These are phyloP conservation scores for Quercus lobata DNA, from an alignment of 331 rosid species.

Conservation along the genomic window DNA sequence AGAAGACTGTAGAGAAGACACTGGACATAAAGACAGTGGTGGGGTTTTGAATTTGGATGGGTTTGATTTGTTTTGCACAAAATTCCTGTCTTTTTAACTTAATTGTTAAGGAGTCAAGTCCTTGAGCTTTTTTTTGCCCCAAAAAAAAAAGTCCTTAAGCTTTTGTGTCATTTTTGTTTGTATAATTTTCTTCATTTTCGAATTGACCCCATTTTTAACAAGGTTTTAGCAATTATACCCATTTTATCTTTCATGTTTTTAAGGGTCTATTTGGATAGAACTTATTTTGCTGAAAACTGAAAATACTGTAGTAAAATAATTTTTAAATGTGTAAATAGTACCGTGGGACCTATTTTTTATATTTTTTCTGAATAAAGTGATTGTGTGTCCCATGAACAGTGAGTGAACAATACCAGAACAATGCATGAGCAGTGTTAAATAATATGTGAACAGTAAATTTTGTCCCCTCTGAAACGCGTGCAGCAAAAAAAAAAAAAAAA, in stretches of 20 bases:
- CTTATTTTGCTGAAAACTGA: no score
- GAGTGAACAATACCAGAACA: rapidly evolving
- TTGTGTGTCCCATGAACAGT: no score
- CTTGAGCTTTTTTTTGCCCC: no score
- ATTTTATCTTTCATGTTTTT: background rate
- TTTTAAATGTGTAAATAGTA: no score
- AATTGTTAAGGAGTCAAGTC: background rate
- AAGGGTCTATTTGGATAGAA: no score
- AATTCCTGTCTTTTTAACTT: background rate
- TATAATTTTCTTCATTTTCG: background rate
- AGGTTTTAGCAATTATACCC: background rate
- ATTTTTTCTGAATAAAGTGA: no score
- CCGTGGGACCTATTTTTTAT: rapidly evolving
- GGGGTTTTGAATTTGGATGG: background rate
- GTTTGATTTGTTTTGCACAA: background rate
- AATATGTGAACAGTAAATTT: no score
- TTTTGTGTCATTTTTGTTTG: background rate
- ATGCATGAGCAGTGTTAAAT: no score
- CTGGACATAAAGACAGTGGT: background rate
- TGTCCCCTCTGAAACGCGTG: no score
- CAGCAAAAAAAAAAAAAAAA: no score
- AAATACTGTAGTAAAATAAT: rapidly evolving
- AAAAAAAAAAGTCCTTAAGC: background rate
- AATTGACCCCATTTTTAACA: background rate
- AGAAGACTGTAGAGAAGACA: background rate